A percentile compares a stretch with the other conserved stretches of the same genome.
phyloP scores from a whole-genome alignment of 2,329 filamentous ascomycete genomes.

The Zasmidium citrigriseum region DNA sequence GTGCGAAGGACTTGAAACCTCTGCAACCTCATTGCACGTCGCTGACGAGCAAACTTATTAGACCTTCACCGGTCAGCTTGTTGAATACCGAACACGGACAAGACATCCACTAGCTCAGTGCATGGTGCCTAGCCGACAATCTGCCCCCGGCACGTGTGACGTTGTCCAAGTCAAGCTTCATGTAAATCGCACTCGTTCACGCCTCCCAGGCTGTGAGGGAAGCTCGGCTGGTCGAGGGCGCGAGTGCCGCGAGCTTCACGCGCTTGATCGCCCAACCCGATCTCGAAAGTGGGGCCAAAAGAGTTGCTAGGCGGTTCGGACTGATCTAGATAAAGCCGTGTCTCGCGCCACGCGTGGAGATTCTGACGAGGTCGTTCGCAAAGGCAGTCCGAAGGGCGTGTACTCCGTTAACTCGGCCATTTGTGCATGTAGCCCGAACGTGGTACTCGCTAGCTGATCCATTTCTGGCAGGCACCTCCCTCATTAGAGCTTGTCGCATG shows the following conservation, averaged over 20 bases:
- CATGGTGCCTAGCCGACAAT: not conserved
- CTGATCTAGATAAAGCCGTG: not conserved
- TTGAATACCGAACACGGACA: not conserved
- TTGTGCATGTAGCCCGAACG: not conserved
- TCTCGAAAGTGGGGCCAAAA: not conserved
- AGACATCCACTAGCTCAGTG: not conserved
- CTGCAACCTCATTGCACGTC: not conserved
- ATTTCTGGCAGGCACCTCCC: not conserved
- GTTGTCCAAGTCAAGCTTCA: not conserved
- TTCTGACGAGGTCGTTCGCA: not conserved
- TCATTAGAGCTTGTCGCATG: not conserved
- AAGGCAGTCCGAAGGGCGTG: not conserved
- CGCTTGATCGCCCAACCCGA: not conserved
- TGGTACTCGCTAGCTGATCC: not conserved
- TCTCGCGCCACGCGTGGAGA: not conserved
- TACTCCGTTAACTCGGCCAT: not conserved
- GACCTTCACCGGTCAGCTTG: slow-evolving; percentile 1
- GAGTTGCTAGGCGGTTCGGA: not conserved
- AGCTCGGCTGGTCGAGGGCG: not conserved
- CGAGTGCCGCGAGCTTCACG: not conserved
- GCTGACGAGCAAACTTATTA: not conserved
- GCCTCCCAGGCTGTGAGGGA: not conserved
- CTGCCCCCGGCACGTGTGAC: not conserved
- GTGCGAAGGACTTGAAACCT: not conserved
- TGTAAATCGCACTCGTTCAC: not conserved